Evolutionary conservation across 176 grass and related monocot species (phyloP).

Genomic region (Hordeum marinum): DNA sequence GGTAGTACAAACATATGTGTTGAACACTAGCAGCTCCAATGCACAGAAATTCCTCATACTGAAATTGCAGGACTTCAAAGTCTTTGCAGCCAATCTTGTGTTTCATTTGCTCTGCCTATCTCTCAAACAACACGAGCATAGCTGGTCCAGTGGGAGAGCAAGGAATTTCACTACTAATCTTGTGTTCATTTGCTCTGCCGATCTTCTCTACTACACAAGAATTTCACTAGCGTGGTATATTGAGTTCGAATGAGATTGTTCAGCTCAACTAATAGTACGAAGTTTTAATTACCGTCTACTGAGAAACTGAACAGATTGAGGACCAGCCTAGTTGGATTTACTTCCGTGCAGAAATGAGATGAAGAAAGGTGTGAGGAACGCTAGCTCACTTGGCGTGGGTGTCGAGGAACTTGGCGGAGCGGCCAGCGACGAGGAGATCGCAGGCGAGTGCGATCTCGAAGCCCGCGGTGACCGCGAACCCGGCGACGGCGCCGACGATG

Average conservation of each 20-base stretch:
- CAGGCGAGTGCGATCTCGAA: slow-evolving; percentile 93
- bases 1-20: neutral
- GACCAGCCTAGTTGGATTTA: neutral
- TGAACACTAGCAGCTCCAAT: slow-evolving; percentile 8
- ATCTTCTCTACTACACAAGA: neutral
- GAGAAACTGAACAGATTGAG: neutral
- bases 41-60: neutral
- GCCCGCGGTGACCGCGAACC: slow-evolving; percentile 80
- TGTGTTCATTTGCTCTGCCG: neutral
- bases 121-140: neutral
- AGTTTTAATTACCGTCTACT: neutral
- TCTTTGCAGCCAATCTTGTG: neutral
- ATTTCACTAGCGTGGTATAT: neutral
- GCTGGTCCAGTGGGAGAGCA: neutral
- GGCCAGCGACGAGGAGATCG: slow-evolving; percentile 69
- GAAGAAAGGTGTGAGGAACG: neutral
- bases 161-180: neutral
- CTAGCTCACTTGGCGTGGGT: slow-evolving; percentile 74
- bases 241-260: too few species aligned
- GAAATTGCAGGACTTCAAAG: neutral
- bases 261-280: too few species aligned
- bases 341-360: neutral
- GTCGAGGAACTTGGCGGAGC: slow-evolving; percentile 86
- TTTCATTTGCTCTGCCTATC: neutral
- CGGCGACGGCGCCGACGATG: slow-evolving; percentile 71